Base-by-base conservation (phyloP, 148 eudicot species). In the Beta vulgaris region DNA sequence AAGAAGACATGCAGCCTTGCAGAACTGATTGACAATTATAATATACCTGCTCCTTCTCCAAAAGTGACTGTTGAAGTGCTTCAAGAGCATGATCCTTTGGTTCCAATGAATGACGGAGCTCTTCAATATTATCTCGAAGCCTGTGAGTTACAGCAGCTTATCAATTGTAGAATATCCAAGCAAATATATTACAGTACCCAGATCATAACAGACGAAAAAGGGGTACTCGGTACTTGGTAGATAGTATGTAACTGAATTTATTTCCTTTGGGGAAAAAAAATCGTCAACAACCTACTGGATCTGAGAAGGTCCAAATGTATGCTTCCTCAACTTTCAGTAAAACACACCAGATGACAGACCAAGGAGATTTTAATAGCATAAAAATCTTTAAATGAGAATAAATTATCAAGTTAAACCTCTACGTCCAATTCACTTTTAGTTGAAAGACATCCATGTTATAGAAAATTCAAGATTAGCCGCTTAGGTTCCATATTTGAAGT, bases 31-130 rank as follows among this genome's bases (percentile, higher is more conserved):
- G 25, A 10, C 42, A 54, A 6, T 70, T 11, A 69, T 25, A 46
- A 71, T 21, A 35, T 83, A 95, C 99, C 97, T 95, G 97, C 21
- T 92, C 94, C 82, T 95, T 95, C 77, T 92, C 99, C 58, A 73
- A 60, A 72, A 95, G 88, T 51, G 96, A 88, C 71, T 89, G 96
- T 66, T 92, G 92, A 74, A 92, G 69, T n/a, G 87, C 76, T 84
- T 89, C 97, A 73, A 95, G 74, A 82, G 97, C 96, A 83, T 86
- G 90, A 70, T 95, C 94, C 73, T 95, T 92, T 48, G 99, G 99
- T 81, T 79, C 87, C 78, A 95, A 78, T 25, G 97, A 88, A 80
- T 82, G 88, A 37, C 96, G 99, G 68, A 95, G 81, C 79, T 95
- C 99, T 86, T 95, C 99, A 74, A 95, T 79, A 73, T 84, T 89